A percentile compares a stretch with the other conserved stretches of the same genome.
Conservation (phyloP, 352 stramenopile species). For the Globisporangium emineosum region DNA sequence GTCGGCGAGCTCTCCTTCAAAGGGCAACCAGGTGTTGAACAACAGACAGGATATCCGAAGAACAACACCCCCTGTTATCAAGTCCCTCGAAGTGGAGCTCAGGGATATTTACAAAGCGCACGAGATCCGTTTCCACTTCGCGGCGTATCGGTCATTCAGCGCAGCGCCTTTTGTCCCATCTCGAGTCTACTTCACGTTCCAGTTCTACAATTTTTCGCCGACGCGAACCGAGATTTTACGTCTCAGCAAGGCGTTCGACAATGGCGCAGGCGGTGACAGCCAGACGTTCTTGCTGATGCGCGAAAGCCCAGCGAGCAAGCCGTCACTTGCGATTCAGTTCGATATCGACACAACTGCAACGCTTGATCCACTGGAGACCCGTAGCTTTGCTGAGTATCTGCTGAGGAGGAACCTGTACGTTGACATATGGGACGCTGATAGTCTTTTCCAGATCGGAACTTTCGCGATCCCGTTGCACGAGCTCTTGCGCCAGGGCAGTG, state of each 20-base stretch:
- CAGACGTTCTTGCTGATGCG: conserved; percentile 66
- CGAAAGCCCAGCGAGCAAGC: conserved; percentile 56
- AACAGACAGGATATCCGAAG: conserved; percentile 3
- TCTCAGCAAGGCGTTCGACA: conserved; percentile 55
- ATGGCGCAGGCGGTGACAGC: conserved; percentile 21
- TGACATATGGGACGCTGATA: conserved; percentile 93
- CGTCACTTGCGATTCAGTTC: conserved; percentile 71
- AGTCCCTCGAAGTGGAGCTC: conserved; percentile 68
- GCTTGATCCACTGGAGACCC: conserved; percentile 61
- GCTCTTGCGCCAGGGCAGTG: conserved; percentile 87
- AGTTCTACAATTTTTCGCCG: conserved; percentile 90
- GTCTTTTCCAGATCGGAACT: conserved; percentile 85
- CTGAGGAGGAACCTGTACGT: conserved; percentile 82
- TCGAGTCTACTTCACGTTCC: conserved; percentile 89
- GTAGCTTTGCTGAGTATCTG: conserved; percentile 86
- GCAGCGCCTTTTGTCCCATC: conserved; percentile 17
- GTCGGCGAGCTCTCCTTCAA: conserved; percentile 18
- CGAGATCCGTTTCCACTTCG: conserved; percentile 91
- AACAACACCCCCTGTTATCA: conserved; percentile 20
- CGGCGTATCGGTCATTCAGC: conserved; percentile 55
- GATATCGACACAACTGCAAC: conserved; percentile 66
- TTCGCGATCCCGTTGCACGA: conserved; percentile 82
- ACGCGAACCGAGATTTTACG: conserved; percentile 84
- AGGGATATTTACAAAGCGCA: conserved; percentile 73
- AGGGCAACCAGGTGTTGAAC: conserved; percentile 19